Conservation (phyloP, 495 filamentous ascomycete genomes). For the Cairneyella variabilis region DNA sequence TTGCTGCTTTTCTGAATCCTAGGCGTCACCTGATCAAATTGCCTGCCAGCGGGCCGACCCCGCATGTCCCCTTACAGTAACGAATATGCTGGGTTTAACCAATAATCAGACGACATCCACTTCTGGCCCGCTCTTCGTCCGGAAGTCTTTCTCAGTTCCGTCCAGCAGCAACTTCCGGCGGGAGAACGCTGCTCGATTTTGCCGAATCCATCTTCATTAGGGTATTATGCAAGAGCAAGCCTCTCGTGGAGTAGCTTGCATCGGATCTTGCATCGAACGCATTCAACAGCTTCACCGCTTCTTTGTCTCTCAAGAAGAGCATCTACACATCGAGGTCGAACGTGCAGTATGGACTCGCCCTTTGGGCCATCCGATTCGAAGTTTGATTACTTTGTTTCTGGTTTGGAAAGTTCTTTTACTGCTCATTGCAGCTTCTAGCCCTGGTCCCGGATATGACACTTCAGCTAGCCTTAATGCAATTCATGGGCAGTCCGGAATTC, state of each 20-base stretch:
- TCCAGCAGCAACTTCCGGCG: neutral
- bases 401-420: slow-evolving; percentile 75
- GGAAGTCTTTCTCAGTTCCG: neutral
- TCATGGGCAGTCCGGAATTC: slow-evolving; percentile 59
- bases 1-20: no score
- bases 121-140: no score
- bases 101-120: no score
- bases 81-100: no score
- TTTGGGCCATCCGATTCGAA: slow-evolving; percentile 15
- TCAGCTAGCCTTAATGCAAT: slow-evolving; percentile 60
- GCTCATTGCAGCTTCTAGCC: slow-evolving; percentile 54
- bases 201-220: no score
- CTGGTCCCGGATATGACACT: slow-evolving; percentile 84
- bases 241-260: neutral
- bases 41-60: no score
- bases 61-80: no score
- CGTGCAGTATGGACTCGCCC: slow-evolving; percentile 15
- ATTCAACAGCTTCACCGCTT: slow-evolving; percentile 11
- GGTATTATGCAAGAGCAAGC: neutral
- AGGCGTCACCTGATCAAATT: no score
- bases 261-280: slow-evolving; percentile 9
- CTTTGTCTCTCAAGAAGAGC: neutral
- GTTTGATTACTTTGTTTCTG: slow-evolving; percentile 34
- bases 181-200: no score
- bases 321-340: neutral